Evolutionary conservation across 2,329 filamentous ascomycete genomes (phyloP), one percentile per base, ranked within the genome.

Genomic region (Monilinia polystroma): DNA sequence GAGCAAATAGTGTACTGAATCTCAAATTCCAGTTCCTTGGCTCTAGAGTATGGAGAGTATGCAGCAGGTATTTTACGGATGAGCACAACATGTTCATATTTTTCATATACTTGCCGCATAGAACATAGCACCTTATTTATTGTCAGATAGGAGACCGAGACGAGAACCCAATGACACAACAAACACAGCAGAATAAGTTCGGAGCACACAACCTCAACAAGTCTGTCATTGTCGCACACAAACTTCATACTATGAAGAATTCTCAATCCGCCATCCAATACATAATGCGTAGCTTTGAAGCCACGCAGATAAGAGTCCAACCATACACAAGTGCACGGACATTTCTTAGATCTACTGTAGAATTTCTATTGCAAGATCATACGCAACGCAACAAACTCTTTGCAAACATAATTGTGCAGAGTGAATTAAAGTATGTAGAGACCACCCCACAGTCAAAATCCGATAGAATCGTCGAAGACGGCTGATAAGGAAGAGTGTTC

Each of bases 361-460:
- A 35, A 35, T 35, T 6, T 8, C 4, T 35, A 8, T 35, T 35
- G 32, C 5, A 35, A 35, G 32, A 35, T 35, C 32, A 35, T 35
- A 8, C 32, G 32, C 32, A 35, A 35, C 32, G 5, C 32, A 6
- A 35, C 5, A 3, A 35, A 35, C 32, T 35, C 32, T 8, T 35
- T 35, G 7, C 32, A 35, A 6, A 35, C 18, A 43, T 12, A 43
- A 43, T 16, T 43, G 41, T 35, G 16, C 1, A 8, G 26, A n/a
- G 11, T 12, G 14, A 4, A n/a, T n/a, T 47, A 64, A 59, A 59
- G 43, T 66, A 68, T 79, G 77, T 80, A 78, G 77, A 73, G 75
- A 77, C 75, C 74, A 77, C 77, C 78, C 79, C 79, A 80, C 79
- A 80, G 78, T 78, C 76, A 75, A 78, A 74, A 68, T 75, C 77